These are phyloP conservation scores for Fusarium clavum DNA, from an alignment of 2,329 filamentous ascomycete species.

Conservation along the genomic window DNA sequence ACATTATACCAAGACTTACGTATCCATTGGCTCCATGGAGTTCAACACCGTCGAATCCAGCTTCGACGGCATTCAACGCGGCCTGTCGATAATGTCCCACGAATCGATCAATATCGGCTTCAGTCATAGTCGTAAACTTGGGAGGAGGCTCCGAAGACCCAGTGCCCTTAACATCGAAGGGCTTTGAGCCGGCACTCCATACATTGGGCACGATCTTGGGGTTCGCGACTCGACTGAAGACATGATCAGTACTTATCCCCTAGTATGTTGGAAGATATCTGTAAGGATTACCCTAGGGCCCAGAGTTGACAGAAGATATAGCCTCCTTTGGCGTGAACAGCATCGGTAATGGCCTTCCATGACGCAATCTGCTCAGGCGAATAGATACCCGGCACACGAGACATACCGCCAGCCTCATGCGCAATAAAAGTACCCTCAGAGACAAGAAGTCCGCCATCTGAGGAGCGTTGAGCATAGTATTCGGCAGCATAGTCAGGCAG, in stretches of 20 bases:
- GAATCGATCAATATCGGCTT: conserved; percentile 71
- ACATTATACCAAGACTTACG: conserved; percentile 47
- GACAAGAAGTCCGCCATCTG: conserved; percentile 58
- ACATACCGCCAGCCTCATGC: conserved; percentile 49
- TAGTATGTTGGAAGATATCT: conserved; percentile 53
- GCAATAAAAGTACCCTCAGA: conserved; percentile 60
- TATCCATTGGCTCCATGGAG: conserved; percentile 70
- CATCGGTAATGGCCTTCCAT: conserved; percentile 71
- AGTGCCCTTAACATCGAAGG: conserved; percentile 12
- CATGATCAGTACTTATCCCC: neutral
- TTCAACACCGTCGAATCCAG: conserved; percentile 79
- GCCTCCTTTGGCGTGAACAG: conserved; percentile 71
- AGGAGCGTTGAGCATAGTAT: conserved; percentile 61
- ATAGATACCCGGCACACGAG: conserved; percentile 62
- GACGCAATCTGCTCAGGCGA: conserved; percentile 65
- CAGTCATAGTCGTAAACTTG: conserved; percentile 66
- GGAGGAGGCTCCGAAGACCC: conserved; percentile 19
- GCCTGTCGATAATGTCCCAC: conserved; percentile 69
- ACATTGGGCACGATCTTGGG: conserved; percentile 33
- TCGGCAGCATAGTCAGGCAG: conserved; percentile 52
- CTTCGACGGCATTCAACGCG: conserved; percentile 66
- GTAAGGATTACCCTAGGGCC: conserved; percentile 66
- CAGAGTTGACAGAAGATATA: conserved; percentile 74
- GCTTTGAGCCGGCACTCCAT: conserved; percentile 37
- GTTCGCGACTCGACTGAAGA: conserved; percentile 35